A percentile compares a stretch with the other conserved stretches of the same genome.
Conservation (phyloP, 768 basidiomycete species). For the Plicaturopsis crispa region DNA sequence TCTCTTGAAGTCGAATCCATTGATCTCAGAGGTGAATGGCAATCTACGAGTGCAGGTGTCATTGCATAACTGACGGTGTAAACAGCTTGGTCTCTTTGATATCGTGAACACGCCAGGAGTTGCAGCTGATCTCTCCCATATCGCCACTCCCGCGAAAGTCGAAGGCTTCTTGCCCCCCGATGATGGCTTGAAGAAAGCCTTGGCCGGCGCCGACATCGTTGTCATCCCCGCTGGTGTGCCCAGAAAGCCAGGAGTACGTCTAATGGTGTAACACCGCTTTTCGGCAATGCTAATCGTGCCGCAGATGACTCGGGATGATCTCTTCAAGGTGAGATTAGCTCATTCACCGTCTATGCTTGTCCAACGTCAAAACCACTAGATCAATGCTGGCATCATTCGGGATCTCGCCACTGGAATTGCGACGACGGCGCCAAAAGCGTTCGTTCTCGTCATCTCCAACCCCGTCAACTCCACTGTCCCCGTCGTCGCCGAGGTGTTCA, state of each 20-base stretch:
- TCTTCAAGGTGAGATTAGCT: constrained; percentile 73
- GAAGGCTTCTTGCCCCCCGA: constrained; percentile 74
- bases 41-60: no score
- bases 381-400: constrained; percentile 95
- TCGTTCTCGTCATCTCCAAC: constrained; percentile 95
- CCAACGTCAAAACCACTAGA: no score
- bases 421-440: constrained; percentile 76
- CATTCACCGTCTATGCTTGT: neutral
- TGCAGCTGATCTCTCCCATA: constrained; percentile 90
- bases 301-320: constrained; percentile 73
- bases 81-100: constrained; percentile 84
- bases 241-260: constrained; percentile 84
- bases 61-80: neutral
- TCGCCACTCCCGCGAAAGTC: constrained; percentile 82
- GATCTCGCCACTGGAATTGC: constrained; percentile 91
- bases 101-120: constrained; percentile 98
- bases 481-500: constrained; percentile 92
- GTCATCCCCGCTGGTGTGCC: constrained; percentile 97
- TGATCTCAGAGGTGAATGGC: constrained; percentile 68
- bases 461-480: constrained; percentile 99
- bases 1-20: constrained; percentile 79
- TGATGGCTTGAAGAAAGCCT: constrained; percentile 74
- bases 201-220: constrained; percentile 83
- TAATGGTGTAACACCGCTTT: constrained; percentile 2
- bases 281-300: constrained; percentile 4